These are phyloP conservation scores for Cyathus striatus DNA, from an alignment of 768 basidiomycete species.

Conservation along the genomic window DNA sequence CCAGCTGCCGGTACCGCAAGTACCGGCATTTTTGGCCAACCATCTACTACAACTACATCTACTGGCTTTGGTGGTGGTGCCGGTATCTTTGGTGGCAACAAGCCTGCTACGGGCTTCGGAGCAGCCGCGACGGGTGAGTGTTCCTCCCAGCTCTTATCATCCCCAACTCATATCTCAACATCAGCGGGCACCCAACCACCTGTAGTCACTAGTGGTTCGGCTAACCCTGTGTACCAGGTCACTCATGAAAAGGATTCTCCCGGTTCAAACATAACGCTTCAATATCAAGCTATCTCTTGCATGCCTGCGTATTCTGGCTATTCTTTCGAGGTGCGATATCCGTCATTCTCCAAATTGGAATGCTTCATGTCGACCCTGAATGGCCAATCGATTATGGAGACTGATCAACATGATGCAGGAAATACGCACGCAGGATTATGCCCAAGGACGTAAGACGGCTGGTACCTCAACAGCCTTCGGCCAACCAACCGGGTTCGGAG, in stretches of 20 bases:
- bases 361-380: too few species aligned
- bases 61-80: constrained; percentile 35
- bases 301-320: constrained; percentile 75
- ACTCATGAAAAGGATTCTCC: constrained; percentile 60
- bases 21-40: constrained; percentile 55
- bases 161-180: neutral
- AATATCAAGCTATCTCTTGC: constrained; percentile 80
- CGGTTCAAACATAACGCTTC: constrained; percentile 35
- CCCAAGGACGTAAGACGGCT: constrained; percentile 69
- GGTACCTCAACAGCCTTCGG: constrained; percentile 63
- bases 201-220: constrained; percentile 64
- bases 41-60: constrained; percentile 32
- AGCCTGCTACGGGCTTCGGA: constrained; percentile 40
- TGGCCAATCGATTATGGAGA: too few species aligned
- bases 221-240: constrained; percentile 56
- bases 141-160: neutral
- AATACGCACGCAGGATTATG: constrained; percentile 72
- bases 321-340: constrained; percentile 62
- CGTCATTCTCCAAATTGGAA: neutral
- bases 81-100: constrained; percentile 29
- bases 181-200: constrained; percentile 19
- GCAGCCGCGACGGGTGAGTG: constrained; percentile 25
- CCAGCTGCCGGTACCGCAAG: constrained; percentile 23
- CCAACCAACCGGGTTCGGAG: constrained; percentile 42
- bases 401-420: too few species aligned